Conservation (phyloP, 768 basidiomycete species). For the Dioszegia hungarica region DNA sequence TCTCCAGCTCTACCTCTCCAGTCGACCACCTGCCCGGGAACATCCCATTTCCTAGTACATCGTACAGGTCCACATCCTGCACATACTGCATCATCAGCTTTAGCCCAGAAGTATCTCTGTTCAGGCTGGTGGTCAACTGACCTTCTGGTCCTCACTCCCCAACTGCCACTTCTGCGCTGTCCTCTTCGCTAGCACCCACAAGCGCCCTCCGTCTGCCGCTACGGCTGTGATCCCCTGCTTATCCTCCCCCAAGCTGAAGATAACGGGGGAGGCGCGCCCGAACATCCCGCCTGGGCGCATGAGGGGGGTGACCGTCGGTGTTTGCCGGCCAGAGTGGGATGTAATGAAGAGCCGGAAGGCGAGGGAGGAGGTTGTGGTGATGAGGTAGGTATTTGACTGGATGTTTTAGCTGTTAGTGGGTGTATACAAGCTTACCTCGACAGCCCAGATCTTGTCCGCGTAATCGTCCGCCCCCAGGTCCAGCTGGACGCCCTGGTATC, state of each 20-base stretch:
- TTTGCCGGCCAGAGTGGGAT: conserved; percentile 35
- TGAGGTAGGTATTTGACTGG: conserved; percentile 38
- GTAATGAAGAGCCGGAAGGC: conserved; percentile 40
- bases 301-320: conserved; percentile 26
- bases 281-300: conserved; percentile 43
- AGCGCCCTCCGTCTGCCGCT: conserved; percentile 17
- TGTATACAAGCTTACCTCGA: conserved; percentile 22
- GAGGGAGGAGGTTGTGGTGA: conserved; percentile 38
- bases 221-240: conserved; percentile 24
- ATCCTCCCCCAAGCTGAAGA: conserved; percentile 35
- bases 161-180: conserved; percentile 29
- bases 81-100: conserved; percentile 13
- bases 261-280: conserved; percentile 35
- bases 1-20: conserved; percentile 31
- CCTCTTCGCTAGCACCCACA: conserved; percentile 17
- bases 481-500: conserved; percentile 33
- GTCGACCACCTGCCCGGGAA: conserved; percentile 36
- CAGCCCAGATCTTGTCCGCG: conserved; percentile 26
- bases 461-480: conserved; percentile 39
- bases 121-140: background rate
- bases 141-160: conserved; percentile 23
- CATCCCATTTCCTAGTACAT: conserved; percentile 29
- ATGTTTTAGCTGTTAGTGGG: background rate
- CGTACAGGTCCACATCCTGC: conserved; percentile 34
- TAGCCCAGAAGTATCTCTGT: too few species aligned